Evolutionary conservation across 202 grass and related monocot genomes (phyloP).

Genomic region (Setaria viridis): DNA sequence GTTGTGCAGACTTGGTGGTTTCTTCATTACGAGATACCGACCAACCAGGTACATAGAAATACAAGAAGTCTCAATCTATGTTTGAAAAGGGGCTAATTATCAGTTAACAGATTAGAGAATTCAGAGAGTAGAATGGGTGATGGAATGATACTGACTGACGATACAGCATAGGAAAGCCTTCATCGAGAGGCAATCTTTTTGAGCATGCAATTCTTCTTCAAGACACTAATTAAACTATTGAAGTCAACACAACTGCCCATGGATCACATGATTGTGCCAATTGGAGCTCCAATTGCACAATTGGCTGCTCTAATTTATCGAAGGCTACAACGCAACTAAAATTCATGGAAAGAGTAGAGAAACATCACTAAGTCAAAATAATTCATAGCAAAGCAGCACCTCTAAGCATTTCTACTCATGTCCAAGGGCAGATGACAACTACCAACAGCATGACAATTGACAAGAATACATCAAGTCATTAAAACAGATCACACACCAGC

Average conservation of each 20-base stretch:
- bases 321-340: slow-evolving; percentile 14
- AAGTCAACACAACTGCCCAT: not conserved
- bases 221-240: not conserved
- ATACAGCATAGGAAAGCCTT: not conserved
- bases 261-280: not conserved
- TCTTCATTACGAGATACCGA: not conserved
- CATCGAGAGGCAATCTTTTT: not conserved
- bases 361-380: not conserved
- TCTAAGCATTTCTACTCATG: not conserved
- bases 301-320: not conserved
- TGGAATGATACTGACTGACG: not conserved
- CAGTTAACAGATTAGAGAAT: not conserved
- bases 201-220: slow-evolving; percentile 28
- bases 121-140: not conserved
- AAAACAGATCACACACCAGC: slow-evolving; percentile 15
- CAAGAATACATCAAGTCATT: not conserved
- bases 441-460: slow-evolving; percentile 6
- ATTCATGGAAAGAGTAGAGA: not conserved
- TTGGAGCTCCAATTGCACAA: slow-evolving; percentile 16
- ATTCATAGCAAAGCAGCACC: not conserved
- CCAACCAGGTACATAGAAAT: not conserved
- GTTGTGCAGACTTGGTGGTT: not conserved
- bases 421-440: not conserved
- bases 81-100: slow-evolving; percentile 16
- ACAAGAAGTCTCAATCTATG: slow-evolving; percentile 31